These are phyloP conservation scores for Alternaria angustiovoidea DNA, from an alignment of 2,329 filamentous ascomycete genomes.

Conservation along the genomic window DNA sequence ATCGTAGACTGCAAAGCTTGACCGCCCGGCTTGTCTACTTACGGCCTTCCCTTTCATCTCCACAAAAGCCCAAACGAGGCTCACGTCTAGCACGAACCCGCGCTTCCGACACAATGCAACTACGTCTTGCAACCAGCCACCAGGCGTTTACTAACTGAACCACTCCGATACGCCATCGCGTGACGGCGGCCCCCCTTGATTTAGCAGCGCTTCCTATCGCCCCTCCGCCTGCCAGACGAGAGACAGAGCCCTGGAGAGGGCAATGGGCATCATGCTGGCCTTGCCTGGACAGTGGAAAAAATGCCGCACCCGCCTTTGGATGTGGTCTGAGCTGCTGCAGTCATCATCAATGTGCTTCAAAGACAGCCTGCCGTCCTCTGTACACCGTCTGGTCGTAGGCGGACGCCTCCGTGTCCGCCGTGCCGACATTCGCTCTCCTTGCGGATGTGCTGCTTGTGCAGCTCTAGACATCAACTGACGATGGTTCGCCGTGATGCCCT, in stretches of 20 bases:
- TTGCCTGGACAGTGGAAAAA: conserved; percentile 13
- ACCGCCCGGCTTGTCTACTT: conserved; percentile 1
- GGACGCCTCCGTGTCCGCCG: conserved; percentile 8
- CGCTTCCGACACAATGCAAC: conserved; percentile 1
- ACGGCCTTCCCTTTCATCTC: conserved; percentile 1
- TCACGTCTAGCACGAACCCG: conserved; percentile 2
- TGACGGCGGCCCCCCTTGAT: conserved; percentile 1
- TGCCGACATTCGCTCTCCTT: conserved; percentile 7
- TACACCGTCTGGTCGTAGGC: not conserved
- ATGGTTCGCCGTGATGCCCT: conserved; percentile 7
- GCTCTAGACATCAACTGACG: conserved; percentile 5
- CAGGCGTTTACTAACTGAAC: not conserved
- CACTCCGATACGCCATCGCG: not conserved
- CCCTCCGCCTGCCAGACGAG: not conserved
- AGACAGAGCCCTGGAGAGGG: conserved; percentile 3
- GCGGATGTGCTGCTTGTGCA: conserved; percentile 3
- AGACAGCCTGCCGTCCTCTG: conserved; percentile 10
- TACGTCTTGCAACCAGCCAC: not conserved
- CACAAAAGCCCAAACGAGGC: conserved; percentile 1
- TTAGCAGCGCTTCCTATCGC: not conserved
- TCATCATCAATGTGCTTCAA: conserved; percentile 17
- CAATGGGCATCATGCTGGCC: conserved; percentile 13
- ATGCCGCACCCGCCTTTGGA: conserved; percentile 24
- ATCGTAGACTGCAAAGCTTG: conserved; percentile 18
- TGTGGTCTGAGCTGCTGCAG: conserved; percentile 17